Base-by-base conservation (phyloP, 495 filamentous ascomycete species). In the Hyaloscypha bicolor region DNA sequence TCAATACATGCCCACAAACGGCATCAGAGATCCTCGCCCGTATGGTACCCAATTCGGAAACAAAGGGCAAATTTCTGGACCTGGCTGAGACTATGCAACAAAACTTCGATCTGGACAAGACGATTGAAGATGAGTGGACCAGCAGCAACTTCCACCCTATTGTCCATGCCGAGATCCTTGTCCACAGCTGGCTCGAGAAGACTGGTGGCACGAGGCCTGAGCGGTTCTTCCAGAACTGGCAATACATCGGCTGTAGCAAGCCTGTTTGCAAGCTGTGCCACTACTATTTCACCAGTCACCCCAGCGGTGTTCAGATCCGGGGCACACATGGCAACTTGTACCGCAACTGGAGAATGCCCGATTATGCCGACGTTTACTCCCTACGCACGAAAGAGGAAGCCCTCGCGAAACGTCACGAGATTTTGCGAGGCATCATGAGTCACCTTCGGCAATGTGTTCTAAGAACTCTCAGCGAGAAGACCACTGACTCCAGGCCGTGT, bases 171-270 rank as follows among this genome's bases (percentile, higher is more conserved):
- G 60, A 62, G 60, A 51, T 62, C 16, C 33, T 62, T 42, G 60
- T 62, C 39, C 39, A 45, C 22, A 19, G 52, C 45, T 59, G 53
- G 59, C 56, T 65, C 53, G 29, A 62, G 6, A 37, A 51, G 9
- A 42, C 31, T 35, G 69, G 71, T 16, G 45, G 35, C 12, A 67
- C 56, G 0, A 60, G 45, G 12, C 52, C 45, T 4, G 21, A 39
- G 21, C 32, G 53, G 29, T 76, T 74, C 62, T 76, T 74, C 70
- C 51, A 71, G 31, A 62, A 61, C 0, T 64, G 48, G 55, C 42
- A 35, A 12, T 76, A 74, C 51, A 74, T 76, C 29, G 74, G 74
- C 55, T 53, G 55, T 6, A 72, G 69, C 63, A 76, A 76, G 35
- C 74, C 72, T 9, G 70, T 66, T 0, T 76, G 74, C 68, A 60